Evolutionary conservation across 2,329 filamentous ascomycete genomes (phyloP).

Genomic region (Fusarium siculi): DNA sequence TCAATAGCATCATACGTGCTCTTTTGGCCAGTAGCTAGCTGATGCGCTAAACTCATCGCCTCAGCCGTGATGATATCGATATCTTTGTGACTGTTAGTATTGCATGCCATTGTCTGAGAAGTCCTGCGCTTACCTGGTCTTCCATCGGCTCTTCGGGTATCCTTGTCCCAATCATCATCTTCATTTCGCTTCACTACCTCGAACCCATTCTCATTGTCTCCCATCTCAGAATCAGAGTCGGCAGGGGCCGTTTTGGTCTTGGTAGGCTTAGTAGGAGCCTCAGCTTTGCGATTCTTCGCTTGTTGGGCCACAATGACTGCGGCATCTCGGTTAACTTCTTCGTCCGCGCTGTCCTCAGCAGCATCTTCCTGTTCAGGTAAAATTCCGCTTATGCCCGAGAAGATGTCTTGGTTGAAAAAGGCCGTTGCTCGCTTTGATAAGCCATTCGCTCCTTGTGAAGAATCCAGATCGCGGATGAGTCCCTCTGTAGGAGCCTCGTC

Average conservation of each 20-base stretch:
- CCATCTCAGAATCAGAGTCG: constrained; percentile 48
- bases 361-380: constrained; percentile 59
- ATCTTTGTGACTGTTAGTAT: constrained; percentile 57
- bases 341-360: constrained; percentile 43
- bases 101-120: neutral
- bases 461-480: constrained; percentile 53
- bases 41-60: constrained; percentile 96
- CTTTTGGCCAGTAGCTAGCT: constrained; percentile 87
- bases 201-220: constrained; percentile 62
- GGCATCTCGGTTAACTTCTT: constrained; percentile 49
- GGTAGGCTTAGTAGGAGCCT: constrained; percentile 2
- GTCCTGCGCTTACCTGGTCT: constrained; percentile 62
- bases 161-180: constrained; percentile 73
- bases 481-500: constrained; percentile 37
- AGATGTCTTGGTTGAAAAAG: constrained; percentile 96
- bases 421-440: constrained; percentile 71
- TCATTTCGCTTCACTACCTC: constrained; percentile 67
- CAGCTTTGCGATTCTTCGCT: constrained; percentile 43
- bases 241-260: constrained; percentile 36
- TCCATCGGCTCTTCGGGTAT: constrained; percentile 71
- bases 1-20: constrained; percentile 84
- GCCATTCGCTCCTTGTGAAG: constrained; percentile 33
- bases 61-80: constrained; percentile 99
- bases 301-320: constrained; percentile 42
- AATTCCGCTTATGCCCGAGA: constrained; percentile 80